Conservation (phyloP, 306 rosid genomes). For the Betula pendula region DNA sequence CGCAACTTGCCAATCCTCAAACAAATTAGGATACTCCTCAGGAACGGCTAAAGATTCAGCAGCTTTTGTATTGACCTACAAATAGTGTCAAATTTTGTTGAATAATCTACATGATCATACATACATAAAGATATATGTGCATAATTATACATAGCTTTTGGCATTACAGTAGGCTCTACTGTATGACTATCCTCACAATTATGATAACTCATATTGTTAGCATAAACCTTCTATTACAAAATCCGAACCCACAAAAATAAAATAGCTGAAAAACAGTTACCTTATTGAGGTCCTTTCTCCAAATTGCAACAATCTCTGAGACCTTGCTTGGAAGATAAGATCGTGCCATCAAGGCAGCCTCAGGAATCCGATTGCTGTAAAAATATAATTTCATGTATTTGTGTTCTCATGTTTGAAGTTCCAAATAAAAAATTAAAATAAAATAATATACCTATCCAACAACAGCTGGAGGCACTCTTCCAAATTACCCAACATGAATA, state of each 20-base stretch:
- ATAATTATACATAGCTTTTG: constrained; percentile 1
- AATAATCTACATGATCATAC: constrained; percentile 4
- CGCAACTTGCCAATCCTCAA: constrained; percentile 97
- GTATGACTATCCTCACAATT: constrained; percentile 4
- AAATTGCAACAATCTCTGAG: constrained; percentile 89
- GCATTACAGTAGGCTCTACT: constrained; percentile 12
- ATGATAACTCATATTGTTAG: background rate
- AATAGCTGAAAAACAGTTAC: constrained; percentile 36
- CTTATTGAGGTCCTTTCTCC: constrained; percentile 95
- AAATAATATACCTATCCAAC: constrained; percentile 75
- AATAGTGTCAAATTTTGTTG: constrained; percentile 21
- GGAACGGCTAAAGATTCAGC: constrained; percentile 99
- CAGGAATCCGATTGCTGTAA: constrained; percentile 95
- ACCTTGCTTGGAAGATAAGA: constrained; percentile 99
- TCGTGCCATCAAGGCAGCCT: constrained; percentile 99
- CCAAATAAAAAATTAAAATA: constrained; percentile 8
- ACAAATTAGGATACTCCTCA: constrained; percentile 92
- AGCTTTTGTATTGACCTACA: constrained; percentile 89
- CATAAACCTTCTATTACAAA: background rate
- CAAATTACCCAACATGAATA: constrained; percentile 91
- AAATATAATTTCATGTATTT: constrained; percentile 18
- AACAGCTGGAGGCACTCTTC: constrained; percentile 96
- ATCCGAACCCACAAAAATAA: background rate
- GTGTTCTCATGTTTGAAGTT: constrained; percentile 1
- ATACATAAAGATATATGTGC: background rate